Evolutionary conservation across 495 filamentous ascomycete species (phyloP), one percentile per base, ranked within the genome.

Genomic region (Eremomyces bilateralis): DNA sequence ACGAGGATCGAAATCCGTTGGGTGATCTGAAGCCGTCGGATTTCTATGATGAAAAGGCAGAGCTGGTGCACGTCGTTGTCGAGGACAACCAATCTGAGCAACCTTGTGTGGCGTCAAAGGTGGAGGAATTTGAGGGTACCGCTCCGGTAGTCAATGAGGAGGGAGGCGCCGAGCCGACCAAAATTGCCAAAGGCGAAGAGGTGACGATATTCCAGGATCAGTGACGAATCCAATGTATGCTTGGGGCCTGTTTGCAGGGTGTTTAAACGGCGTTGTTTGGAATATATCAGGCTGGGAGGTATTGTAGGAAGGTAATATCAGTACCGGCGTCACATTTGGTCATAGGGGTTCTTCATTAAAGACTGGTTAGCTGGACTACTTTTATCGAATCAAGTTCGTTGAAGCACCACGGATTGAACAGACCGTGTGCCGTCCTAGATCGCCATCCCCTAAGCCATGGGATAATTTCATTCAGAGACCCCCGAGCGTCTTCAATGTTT

Each of bases 1-100:
- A 67, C 19, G 46, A 61, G 29, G 57, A 62, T 41, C 73, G 80
- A n/a, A 52, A 60, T 2, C 74, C 80, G 0, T 59, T 90, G 0
- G 64, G 65, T 4, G 73, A 83, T 50, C 68, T 90, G 40, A 61
- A 69, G 28, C 69, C 68, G 10, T 58, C 66, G 15, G 76, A 82
- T 30, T 90, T 71, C 55, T 84, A 80, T 42, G 67, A 67, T 12
- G 63, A 68, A 6, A 78, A 69, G 3, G 70, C 65, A 30, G 67
- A 78, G 49, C 67, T 64, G 21, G 60, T 63, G 20, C 71, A 68
- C 1, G 60, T 67, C 35, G 54, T 69, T 18, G 30, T 32, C 30
- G 8, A 54, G 13, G 24, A 13, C 8, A 28, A 13, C 8, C 24
- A 13, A 28, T 28, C 24, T 8, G 8, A 8, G 8, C 24, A 28